Percentiles rank a stretch among this genome's conserved stretches.
These are phyloP conservation scores for Candida germanica DNA, from an alignment of 805 yeast species.

Conservation along the genomic window DNA sequence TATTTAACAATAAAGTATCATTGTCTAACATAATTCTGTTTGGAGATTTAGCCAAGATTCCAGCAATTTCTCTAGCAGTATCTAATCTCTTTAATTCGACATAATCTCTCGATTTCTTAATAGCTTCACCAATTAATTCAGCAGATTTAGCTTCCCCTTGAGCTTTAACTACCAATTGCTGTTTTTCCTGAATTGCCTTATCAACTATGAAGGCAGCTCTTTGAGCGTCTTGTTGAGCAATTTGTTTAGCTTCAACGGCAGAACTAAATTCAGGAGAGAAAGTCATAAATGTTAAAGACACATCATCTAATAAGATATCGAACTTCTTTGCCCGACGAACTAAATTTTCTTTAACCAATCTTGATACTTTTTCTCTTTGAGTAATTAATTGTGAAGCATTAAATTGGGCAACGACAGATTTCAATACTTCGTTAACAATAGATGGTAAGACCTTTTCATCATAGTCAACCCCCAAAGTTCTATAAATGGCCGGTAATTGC, in stretches of 20 bases:
- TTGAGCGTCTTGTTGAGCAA: slow-evolving; percentile 99
- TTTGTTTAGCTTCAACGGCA: slow-evolving; percentile 98
- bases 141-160: slow-evolving; percentile 99
- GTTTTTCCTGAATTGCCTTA: slow-evolving; percentile 96
- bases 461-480: slow-evolving; percentile 91
- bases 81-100: slow-evolving; percentile 96
- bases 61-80: slow-evolving; percentile 94
- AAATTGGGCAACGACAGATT: slow-evolving; percentile 96
- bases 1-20: slow-evolving; percentile 86
- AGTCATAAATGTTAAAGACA: slow-evolving; percentile 93
- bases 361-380: slow-evolving; percentile 95
- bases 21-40: slow-evolving; percentile 89
- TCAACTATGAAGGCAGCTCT: slow-evolving; percentile 97
- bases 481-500: slow-evolving; percentile 78
- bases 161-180: slow-evolving; percentile 93
- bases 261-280: slow-evolving; percentile 96
- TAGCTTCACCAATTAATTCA: slow-evolving; percentile 97
- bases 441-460: slow-evolving; percentile 97
- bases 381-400: slow-evolving; percentile 97
- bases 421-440: slow-evolving; percentile 95
- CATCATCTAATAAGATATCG: slow-evolving; percentile 88
- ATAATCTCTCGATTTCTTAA: slow-evolving; percentile 92
- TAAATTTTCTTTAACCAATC: slow-evolving; percentile 85
- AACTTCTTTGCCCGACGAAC: slow-evolving; percentile 89
- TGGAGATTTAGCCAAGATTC: slow-evolving; percentile 79